Conservation (phyloP, 139 green algal genomes). For the Coelastrella sp. region DNA sequence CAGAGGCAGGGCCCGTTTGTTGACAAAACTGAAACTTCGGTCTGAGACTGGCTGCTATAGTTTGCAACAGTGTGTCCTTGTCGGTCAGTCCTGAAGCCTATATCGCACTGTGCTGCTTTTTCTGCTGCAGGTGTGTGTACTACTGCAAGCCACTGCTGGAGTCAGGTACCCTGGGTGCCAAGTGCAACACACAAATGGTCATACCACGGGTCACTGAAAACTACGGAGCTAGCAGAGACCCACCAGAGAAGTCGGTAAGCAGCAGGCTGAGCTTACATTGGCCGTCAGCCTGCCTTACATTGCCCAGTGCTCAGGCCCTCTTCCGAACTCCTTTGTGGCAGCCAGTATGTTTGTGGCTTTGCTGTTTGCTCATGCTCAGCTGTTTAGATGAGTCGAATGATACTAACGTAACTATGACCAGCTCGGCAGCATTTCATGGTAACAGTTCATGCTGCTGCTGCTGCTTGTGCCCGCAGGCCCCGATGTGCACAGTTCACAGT, state of each 20-base stretch:
- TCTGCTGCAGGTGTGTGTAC: conserved; percentile 92
- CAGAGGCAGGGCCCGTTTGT: too few species aligned
- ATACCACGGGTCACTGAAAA: conserved; percentile 97
- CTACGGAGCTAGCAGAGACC: conserved; percentile 93
- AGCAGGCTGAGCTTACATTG: background rate
- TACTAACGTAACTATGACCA: too few species aligned
- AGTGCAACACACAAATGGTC: conserved; percentile 98
- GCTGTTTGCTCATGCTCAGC: too few species aligned
- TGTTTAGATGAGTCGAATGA: too few species aligned
- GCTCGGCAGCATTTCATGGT: too few species aligned
- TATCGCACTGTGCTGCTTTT: background rate
- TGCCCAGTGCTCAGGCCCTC: too few species aligned
- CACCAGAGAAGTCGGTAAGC: conserved; percentile 88
- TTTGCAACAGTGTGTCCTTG: too few species aligned
- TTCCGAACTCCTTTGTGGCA: too few species aligned
- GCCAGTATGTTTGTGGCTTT: too few species aligned
- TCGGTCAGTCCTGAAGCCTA: background rate
- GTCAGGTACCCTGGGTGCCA: conserved; percentile 95
- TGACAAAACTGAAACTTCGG: too few species aligned
- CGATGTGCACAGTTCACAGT: conserved; percentile 99
- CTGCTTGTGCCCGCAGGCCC: conserved; percentile 77
- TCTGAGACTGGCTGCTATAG: too few species aligned
- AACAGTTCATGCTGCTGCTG: background rate
- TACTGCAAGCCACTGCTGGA: conserved; percentile 98
- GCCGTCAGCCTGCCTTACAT: background rate